Evolutionary conservation across 768 basidiomycete species (phyloP).

Genomic region (Cubamyces sp.): DNA sequence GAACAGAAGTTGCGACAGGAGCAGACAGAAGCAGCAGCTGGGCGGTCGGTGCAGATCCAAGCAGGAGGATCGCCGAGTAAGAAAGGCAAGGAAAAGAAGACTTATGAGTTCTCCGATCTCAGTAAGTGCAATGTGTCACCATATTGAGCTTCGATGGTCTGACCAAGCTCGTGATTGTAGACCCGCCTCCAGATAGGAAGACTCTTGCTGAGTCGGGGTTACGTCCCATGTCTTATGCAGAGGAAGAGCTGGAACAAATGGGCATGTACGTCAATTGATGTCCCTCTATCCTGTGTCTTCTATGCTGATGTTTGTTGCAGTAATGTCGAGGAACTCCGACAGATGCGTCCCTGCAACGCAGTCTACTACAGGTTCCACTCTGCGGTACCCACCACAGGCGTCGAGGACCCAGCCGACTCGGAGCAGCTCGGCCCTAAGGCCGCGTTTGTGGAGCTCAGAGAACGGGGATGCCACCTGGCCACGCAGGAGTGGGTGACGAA

Average conservation of each 20-base stretch:
- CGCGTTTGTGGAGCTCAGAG: constrained; percentile 58
- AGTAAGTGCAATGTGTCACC: constrained; percentile 19
- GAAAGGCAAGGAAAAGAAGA: constrained; percentile 29
- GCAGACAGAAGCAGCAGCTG: background rate
- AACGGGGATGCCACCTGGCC: constrained; percentile 65
- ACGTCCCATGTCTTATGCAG: constrained; percentile 28
- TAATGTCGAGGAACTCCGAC: constrained; percentile 51
- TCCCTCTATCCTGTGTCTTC: background rate
- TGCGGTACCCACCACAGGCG: constrained; percentile 1
- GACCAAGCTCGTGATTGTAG: background rate
- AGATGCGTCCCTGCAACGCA: constrained; percentile 59
- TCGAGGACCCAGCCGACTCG: constrained; percentile 14
- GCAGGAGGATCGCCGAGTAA: background rate
- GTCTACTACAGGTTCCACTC: constrained; percentile 63
- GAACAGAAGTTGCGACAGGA: constrained; percentile 15
- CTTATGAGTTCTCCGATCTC: constrained; percentile 25
- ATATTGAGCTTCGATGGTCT: background rate
- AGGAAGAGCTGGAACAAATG: constrained; percentile 28
- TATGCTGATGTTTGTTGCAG: constrained; percentile 37
- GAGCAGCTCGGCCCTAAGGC: constrained; percentile 51
- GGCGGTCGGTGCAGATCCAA: background rate
- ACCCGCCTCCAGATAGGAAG: constrained; percentile 19
- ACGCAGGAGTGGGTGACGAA: constrained; percentile 87
- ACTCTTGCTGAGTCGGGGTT: constrained; percentile 27
- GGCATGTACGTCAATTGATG: constrained; percentile 29